Percentiles rank a stretch among this genome's conserved stretches.
Evolutionary conservation across 2,329 filamentous ascomycete genomes (phyloP).

Genomic region (Talaromyces amestolkiae): DNA sequence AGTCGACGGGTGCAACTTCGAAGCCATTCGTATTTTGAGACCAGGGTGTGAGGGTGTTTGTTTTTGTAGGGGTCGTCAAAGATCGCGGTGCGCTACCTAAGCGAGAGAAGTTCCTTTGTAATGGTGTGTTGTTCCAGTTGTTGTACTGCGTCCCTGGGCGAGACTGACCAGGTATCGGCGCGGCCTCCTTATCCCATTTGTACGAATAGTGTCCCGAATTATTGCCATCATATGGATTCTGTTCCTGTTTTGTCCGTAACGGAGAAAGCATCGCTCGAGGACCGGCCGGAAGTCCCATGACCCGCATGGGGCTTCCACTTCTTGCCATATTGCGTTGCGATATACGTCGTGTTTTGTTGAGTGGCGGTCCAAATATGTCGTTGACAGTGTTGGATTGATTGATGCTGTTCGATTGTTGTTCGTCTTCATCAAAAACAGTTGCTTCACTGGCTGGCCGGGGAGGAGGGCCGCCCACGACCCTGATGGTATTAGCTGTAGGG

Average conservation of each 20-base stretch:
- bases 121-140: neutral
- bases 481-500: neutral
- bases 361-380: conserved; percentile 21
- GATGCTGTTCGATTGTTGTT: conserved; percentile 22
- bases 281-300: conserved; percentile 33
- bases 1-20: conserved; percentile 13
- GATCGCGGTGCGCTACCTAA: conserved; percentile 10
- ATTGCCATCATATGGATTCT: neutral
- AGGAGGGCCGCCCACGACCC: neutral
- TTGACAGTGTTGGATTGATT: neutral
- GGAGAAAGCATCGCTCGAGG: conserved; percentile 36
- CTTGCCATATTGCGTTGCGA: neutral
- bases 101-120: conserved; percentile 17
- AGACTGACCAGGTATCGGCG: neutral
- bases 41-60: conserved; percentile 1
- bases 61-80: neutral
- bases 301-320: conserved; percentile 8
- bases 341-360: conserved; percentile 3
- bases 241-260: conserved; percentile 23
- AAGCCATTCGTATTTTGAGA: neutral
- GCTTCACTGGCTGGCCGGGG: conserved; percentile 30
- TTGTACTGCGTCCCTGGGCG: neutral
- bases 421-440: conserved; percentile 42
- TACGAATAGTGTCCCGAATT: neutral
- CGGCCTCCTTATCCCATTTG: conserved; percentile 16